These are phyloP conservation scores for Calonectria pauciramosa DNA, from an alignment of 2,329 filamentous ascomycete genomes.

Conservation along the genomic window DNA sequence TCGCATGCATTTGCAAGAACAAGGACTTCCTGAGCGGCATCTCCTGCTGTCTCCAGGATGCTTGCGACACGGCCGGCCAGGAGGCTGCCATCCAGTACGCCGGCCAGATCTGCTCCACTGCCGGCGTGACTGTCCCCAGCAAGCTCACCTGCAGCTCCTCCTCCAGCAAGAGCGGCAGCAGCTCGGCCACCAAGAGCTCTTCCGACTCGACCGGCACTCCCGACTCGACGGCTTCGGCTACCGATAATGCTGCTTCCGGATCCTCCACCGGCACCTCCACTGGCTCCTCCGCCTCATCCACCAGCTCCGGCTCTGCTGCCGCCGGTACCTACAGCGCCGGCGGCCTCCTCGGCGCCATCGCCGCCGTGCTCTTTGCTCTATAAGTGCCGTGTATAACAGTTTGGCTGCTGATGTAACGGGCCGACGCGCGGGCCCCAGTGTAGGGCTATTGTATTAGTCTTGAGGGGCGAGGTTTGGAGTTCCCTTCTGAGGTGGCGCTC, in stretches of 20 bases:
- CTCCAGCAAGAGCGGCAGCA: slow-evolving; percentile 17
- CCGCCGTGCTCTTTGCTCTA: slow-evolving; percentile 48
- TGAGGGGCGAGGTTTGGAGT: background rate
- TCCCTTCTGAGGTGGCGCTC: background rate
- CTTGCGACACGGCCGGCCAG: slow-evolving; percentile 52
- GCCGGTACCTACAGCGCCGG: slow-evolving; percentile 29
- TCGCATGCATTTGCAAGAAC: slow-evolving; percentile 59
- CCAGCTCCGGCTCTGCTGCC: slow-evolving; percentile 17
- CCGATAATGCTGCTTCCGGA: slow-evolving; percentile 1
- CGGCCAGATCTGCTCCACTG: slow-evolving; percentile 53
- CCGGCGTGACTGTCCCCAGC: slow-evolving; percentile 52
- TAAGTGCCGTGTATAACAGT: slow-evolving; percentile 29
- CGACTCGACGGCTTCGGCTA: slow-evolving; percentile 17
- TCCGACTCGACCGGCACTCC: slow-evolving; percentile 4
- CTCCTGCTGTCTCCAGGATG: slow-evolving; percentile 56
- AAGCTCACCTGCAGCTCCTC: slow-evolving; percentile 53
- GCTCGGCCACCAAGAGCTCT: slow-evolving; percentile 14
- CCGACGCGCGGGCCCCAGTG: background rate
- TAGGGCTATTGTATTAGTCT: background rate
- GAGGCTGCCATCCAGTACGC: slow-evolving; percentile 54
- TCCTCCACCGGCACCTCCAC: background rate
- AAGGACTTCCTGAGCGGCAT: slow-evolving; percentile 55
- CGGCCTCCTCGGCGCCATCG: slow-evolving; percentile 44
- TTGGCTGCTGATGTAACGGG: background rate
- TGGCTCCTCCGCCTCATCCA: slow-evolving; percentile 6